phyloP scores from a whole-genome alignment of 139 green algal genomes.

The Chlorella vulgaris region DNA sequence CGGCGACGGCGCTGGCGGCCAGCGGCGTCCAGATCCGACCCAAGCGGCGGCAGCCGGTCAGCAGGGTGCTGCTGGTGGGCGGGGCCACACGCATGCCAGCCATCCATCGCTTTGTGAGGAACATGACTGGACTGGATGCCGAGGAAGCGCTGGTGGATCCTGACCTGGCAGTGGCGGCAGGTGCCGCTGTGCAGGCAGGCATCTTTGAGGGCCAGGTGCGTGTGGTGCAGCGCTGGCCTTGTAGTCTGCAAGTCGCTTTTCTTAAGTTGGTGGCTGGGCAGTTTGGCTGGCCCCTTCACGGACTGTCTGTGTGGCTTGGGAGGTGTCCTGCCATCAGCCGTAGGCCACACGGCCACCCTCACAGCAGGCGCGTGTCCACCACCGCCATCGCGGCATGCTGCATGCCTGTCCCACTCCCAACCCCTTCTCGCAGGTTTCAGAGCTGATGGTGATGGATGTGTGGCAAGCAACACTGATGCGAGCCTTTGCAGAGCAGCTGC shows the following conservation, averaged over 20 bases:
- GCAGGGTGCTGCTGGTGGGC: conserved; percentile 79
- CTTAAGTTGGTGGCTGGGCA: neutral
- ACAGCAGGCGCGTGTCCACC: too few relatives aligned
- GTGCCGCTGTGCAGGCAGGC: conserved; percentile 86
- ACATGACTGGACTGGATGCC: conserved; percentile 85
- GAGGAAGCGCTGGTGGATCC: conserved; percentile 66
- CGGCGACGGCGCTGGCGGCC: conserved; percentile 26
- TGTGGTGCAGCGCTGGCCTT: neutral
- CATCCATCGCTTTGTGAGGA: conserved; percentile 74
- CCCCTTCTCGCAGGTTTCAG: conserved; percentile 44
- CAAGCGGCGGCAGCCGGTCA: conserved; percentile 67
- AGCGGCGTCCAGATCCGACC: conserved; percentile 64
- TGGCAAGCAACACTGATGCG: conserved; percentile 85
- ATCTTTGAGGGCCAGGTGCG: conserved; percentile 70
- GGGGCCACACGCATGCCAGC: conserved; percentile 86
- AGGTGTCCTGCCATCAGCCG: too few relatives aligned
- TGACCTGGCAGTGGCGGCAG: conserved; percentile 85
- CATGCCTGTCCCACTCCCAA: neutral
- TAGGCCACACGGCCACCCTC: too few relatives aligned
- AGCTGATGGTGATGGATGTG: conserved; percentile 82
- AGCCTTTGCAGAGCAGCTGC: conserved; percentile 66
- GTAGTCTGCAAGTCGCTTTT: neutral
- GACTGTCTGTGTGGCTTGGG: too few relatives aligned
- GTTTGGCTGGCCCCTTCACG: neutral
- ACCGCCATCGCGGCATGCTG: too few relatives aligned